These are phyloP conservation scores for Aspergillus sp. DNA, from an alignment of 2,329 filamentous ascomycete genomes.

Conservation along the genomic window DNA sequence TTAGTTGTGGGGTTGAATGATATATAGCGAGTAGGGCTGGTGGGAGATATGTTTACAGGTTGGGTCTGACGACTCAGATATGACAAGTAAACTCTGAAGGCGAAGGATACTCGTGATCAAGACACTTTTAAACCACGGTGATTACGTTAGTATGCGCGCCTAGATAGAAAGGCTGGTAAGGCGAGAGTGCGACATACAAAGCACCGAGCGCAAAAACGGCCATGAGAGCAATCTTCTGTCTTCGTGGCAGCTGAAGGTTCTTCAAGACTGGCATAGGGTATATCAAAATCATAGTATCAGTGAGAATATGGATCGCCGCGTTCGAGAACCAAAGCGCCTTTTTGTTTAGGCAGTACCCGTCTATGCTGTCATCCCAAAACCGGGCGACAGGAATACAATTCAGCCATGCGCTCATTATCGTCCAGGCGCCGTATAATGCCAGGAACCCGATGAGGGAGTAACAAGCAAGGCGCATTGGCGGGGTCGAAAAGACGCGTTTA, in stretches of 20 bases:
- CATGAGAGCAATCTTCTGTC: constrained; percentile 42
- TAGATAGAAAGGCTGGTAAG: background rate
- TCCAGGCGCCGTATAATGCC: constrained; percentile 33
- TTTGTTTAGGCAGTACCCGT: constrained; percentile 39
- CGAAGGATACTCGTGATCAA: constrained; percentile 42
- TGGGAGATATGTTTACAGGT: constrained; percentile 23
- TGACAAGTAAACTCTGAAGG: constrained; percentile 27
- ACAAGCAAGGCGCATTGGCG: constrained; percentile 32
- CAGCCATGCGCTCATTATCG: constrained; percentile 31
- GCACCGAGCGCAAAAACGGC: constrained; percentile 43
- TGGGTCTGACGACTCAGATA: constrained; percentile 28
- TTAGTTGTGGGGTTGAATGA: background rate
- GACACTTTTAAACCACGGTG: constrained; percentile 28
- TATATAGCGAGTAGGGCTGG: no score
- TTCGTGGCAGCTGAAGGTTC: constrained; percentile 38
- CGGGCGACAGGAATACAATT: constrained; percentile 31
- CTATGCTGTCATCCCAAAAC: constrained; percentile 27
- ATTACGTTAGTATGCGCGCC: background rate
- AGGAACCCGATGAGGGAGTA: constrained; percentile 34
- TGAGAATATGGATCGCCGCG: constrained; percentile 43
- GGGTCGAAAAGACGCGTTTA: constrained; percentile 33
- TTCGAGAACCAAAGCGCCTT: constrained; percentile 46
- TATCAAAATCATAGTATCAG: constrained; percentile 42
- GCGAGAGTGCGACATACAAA: constrained; percentile 34
- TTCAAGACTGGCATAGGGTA: constrained; percentile 45